Percentiles rank a stretch among this genome's conserved stretches.
These are phyloP conservation scores for Myxozyma monticola DNA, from an alignment of 805 yeast genomes.

Conservation along the genomic window DNA sequence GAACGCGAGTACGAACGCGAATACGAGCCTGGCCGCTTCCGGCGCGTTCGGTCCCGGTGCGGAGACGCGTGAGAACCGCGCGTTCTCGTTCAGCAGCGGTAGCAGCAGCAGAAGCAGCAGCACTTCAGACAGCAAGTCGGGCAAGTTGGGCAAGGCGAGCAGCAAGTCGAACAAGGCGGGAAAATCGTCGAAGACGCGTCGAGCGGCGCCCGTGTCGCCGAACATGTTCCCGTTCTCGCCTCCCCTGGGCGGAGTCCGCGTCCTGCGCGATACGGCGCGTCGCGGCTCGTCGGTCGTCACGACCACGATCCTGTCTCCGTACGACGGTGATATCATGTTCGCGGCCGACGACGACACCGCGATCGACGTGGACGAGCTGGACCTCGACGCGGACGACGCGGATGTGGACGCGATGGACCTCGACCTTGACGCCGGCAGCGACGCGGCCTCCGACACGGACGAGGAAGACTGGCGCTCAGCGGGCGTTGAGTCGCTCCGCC, in stretches of 20 bases:
- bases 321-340: constrained; percentile 28
- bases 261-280: constrained; percentile 20
- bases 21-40: too few species aligned
- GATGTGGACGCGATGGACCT: constrained; percentile 15
- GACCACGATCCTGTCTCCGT: constrained; percentile 28
- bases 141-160: too few species aligned
- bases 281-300: constrained; percentile 28
- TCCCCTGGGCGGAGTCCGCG: constrained; percentile 24
- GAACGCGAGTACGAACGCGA: background rate
- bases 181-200: background rate
- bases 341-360: constrained; percentile 23
- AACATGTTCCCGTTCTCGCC: constrained; percentile 30
- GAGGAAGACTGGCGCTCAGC: constrained; percentile 96
- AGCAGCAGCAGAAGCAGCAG: background rate
- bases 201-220: constrained; percentile 21
- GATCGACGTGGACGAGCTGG: constrained; percentile 12
- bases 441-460: constrained; percentile 66
- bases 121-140: background rate
- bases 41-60: too few species aligned
- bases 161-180: too few species aligned
- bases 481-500: constrained; percentile 70
- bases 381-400: constrained; percentile 10
- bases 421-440: constrained; percentile 18
- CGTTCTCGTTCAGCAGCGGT: constrained; percentile 1
- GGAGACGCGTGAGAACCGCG: too few species aligned